Evolutionary conservation across 2,329 filamentous ascomycete genomes (phyloP).

Genomic region (Pseudogymnoascus sp.): DNA sequence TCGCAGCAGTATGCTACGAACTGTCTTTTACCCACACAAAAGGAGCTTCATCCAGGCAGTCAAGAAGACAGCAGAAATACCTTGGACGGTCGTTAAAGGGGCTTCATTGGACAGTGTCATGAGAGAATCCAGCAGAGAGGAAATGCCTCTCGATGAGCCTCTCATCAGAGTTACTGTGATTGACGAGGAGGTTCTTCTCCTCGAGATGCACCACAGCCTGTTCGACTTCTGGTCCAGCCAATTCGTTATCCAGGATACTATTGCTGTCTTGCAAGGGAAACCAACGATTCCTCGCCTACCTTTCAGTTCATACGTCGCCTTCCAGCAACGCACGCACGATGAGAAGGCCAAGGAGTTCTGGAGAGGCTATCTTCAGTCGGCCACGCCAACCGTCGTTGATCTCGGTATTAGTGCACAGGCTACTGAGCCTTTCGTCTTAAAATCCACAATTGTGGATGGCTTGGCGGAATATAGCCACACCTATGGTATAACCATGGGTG

Average conservation of each 20-base stretch:
- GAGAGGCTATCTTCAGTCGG: slow-evolving; percentile 4
- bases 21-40: neutral
- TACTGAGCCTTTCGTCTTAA: neutral
- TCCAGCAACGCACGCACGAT: neutral
- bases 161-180: neutral
- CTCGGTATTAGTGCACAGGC: neutral
- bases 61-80: neutral
- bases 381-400: neutral
- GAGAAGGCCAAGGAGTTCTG: neutral
- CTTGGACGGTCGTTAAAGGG: neutral
- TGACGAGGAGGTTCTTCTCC: neutral
- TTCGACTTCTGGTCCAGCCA: slow-evolving; percentile 2
- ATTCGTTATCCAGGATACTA: slow-evolving; percentile 2
- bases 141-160: neutral
- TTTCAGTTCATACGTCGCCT: neutral
- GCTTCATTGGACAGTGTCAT: neutral
- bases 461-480: neutral
- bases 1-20: neutral
- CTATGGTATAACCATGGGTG: neutral
- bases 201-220: slow-evolving; percentile 1
- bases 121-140: neutral
- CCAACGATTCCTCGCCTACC: neutral
- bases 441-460: neutral
- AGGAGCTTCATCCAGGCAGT: neutral
- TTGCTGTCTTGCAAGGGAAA: neutral